These are phyloP conservation scores for Quercus tomentella DNA, from an alignment of 331 rosid species.

Conservation along the genomic window DNA sequence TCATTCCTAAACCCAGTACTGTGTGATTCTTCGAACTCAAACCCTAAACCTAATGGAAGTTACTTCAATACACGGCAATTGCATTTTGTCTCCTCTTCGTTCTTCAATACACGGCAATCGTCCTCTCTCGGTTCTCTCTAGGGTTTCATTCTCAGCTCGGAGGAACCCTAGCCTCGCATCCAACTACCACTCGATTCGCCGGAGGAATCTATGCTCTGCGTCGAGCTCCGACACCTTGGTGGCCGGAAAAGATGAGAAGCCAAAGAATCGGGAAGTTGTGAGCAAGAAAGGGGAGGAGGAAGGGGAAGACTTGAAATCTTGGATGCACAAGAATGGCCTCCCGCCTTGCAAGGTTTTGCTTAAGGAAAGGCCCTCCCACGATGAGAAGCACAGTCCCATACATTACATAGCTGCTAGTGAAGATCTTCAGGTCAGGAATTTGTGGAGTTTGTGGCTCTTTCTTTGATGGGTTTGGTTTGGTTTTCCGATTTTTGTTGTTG, in stretches of 20 bases:
- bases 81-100: constrained; percentile 43
- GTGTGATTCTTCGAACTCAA: constrained; percentile 4
- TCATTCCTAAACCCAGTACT: neutral
- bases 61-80: constrained; percentile 29
- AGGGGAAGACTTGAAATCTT: constrained; percentile 66
- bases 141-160: constrained; percentile 32
- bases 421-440: constrained; percentile 62
- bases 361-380: constrained; percentile 57
- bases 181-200: constrained; percentile 20
- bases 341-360: constrained; percentile 87
- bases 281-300: constrained; percentile 35
- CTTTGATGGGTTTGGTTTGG: neutral
- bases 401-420: constrained; percentile 93
- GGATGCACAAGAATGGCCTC: constrained; percentile 91
- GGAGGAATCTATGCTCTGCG: constrained; percentile 40
- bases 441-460: neutral
- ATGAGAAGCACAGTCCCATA: constrained; percentile 55
- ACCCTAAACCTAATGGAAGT: constrained; percentile 55
- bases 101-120: constrained; percentile 21
- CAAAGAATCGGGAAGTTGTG: constrained; percentile 24
- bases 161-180: neutral
- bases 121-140: constrained; percentile 26
- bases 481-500: neutral
- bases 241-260: constrained; percentile 44
- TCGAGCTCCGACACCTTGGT: constrained; percentile 66